A percentile compares a stretch with the other conserved stretches of the same genome.
phyloP scores from a whole-genome alignment of 75 land plant genomes.

The Larix kaempferi region DNA sequence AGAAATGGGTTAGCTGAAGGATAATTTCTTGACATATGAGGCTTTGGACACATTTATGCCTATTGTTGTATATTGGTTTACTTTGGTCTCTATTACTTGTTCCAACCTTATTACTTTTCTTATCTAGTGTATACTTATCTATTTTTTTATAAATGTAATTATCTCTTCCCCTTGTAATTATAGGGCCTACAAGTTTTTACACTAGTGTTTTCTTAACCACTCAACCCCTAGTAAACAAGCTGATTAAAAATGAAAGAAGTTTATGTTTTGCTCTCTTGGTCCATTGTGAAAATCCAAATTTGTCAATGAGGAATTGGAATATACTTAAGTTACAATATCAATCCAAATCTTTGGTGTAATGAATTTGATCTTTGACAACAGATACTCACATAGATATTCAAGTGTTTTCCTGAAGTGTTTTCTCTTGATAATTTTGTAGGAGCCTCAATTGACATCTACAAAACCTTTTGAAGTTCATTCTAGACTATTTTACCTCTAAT shows the following conservation, averaged over 20 bases:
- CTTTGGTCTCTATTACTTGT: too few relatives aligned
- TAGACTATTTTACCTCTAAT: constrained; percentile 47
- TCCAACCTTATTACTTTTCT: too few relatives aligned
- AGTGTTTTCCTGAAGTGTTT: not conserved
- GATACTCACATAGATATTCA: not conserved
- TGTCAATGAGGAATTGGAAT: not conserved
- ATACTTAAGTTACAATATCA: not conserved
- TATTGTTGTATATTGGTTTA: too few relatives aligned
- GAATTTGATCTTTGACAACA: not conserved
- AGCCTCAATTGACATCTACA: constrained; percentile 61
- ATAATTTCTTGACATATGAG: too few relatives aligned
- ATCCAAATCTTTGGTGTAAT: not conserved
- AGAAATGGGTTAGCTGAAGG: too few relatives aligned
- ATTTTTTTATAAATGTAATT: not conserved
- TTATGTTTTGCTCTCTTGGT: not conserved
- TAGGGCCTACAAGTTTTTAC: not conserved
- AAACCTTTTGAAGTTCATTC: constrained; percentile 52
- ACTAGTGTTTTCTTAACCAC: not conserved
- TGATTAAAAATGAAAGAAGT: not conserved
- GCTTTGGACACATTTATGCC: too few relatives aligned
- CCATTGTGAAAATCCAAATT: not conserved
- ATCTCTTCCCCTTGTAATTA: not conserved
- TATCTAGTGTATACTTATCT: not conserved
- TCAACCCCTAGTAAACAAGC: not conserved
- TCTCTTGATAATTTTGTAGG: constrained; percentile 31